Conservation (phyloP, 306 rosid species). For the Glycine soja region DNA sequence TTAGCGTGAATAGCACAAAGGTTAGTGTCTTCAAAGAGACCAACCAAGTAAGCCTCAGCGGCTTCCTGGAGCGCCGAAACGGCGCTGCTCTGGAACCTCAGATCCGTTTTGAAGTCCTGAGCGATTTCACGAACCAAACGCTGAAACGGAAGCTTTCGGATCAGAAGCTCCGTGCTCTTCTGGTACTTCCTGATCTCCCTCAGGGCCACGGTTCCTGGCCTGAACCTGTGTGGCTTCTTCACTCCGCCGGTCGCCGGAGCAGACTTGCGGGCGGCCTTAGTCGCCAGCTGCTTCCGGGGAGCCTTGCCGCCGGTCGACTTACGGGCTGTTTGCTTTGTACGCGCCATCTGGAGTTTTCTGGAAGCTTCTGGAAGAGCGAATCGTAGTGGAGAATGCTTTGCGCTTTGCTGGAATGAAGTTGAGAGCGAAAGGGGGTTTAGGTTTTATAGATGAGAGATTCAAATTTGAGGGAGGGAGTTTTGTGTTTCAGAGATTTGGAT, state of each 20-base stretch:
- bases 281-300: slow-evolving; percentile 55
- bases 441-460: background rate
- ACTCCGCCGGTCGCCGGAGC: slow-evolving; percentile 60
- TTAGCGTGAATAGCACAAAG: slow-evolving; percentile 52
- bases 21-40: slow-evolving; percentile 53
- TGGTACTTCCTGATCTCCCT: slow-evolving; percentile 59
- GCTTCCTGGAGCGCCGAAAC: slow-evolving; percentile 54
- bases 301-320: slow-evolving; percentile 57
- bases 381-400: background rate
- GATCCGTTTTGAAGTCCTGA: slow-evolving; percentile 56
- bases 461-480: background rate
- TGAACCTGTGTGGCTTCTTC: slow-evolving; percentile 57
- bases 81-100: slow-evolving; percentile 56
- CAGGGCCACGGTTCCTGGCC: slow-evolving; percentile 52
- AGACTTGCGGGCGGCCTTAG: slow-evolving; percentile 52
- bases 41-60: slow-evolving; percentile 50
- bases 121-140: slow-evolving; percentile 58
- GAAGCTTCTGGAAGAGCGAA: background rate
- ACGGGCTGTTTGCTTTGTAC: slow-evolving; percentile 56
- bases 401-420: background rate
- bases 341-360: slow-evolving; percentile 29
- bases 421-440: background rate
- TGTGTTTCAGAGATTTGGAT: background rate
- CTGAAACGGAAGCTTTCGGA: slow-evolving; percentile 52
- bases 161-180: slow-evolving; percentile 52